Evolutionary conservation across 2,329 filamentous ascomycete genomes (phyloP), one percentile per base, ranked within the genome.

Genomic region (Pseudogymnoascus sp.): DNA sequence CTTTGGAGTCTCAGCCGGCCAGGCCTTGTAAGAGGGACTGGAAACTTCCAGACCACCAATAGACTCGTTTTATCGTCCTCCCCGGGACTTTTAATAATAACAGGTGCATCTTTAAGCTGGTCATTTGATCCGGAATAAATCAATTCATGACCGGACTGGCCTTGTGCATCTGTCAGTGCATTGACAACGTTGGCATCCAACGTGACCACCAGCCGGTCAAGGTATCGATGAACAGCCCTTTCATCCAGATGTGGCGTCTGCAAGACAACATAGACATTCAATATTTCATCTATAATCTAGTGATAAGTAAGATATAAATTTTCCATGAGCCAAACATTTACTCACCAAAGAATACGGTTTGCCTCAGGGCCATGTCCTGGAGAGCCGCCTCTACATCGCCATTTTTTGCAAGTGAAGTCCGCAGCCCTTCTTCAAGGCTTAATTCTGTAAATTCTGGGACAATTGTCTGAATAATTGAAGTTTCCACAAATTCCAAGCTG

Each of bases 291-390:
- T 92, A 76, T 63, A 71, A 70, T 77, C 76, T 81, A 75, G 68
- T 70, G 74, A 78, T 82, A 74, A 82, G 81, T 76, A 78, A 75
- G 74, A 76, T 69, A 70, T 66, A 67, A 67, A 71, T 65, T 67
- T 67, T 69, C 67, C 66, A 66, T 69, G 68, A 63, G 64, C 60
- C 61, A 64, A 65, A 62, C 64, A 68, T 67, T 64, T 55, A 74
- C 82, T 67, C 78, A 91, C 89, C 89, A 71, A 92, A 91, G 71
- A 90, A 88, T 39, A 92, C 77, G 62, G 81, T 80, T 39, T 87
- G 80, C 66, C 89, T 81, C 68, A 84, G 82, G 45, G 82, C 76
- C 69, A 91, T 80, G 16, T 81, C 81, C 60, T 88, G 78, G 65
- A 78, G 75, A 67, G 76, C 76, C 12, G 38, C 58, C 39, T 60